Conservation (phyloP, 2,329 filamentous ascomycete genomes). For the Ilyonectria robusta region DNA sequence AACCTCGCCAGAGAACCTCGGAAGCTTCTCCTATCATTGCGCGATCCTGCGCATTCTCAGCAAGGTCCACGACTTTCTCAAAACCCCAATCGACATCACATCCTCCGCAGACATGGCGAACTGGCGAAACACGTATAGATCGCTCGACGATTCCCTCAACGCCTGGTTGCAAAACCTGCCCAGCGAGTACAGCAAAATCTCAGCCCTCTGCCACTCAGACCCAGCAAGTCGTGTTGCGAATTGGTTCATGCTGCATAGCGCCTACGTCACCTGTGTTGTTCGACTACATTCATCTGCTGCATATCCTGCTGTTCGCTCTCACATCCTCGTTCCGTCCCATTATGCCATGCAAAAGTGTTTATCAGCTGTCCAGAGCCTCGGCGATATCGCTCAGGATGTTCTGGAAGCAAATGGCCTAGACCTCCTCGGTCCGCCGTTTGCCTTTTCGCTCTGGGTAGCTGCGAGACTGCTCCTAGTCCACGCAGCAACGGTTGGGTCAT, state of each 20-base stretch:
- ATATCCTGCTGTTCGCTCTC: conserved; percentile 57
- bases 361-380: conserved; percentile 60
- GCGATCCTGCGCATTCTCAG: conserved; percentile 60
- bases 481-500: conserved; percentile 55
- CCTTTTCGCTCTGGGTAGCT: conserved; percentile 61
- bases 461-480: conserved; percentile 59
- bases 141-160: conserved; percentile 57
- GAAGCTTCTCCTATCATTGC: conserved; percentile 62
- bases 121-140: conserved; percentile 59
- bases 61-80: conserved; percentile 60
- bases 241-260: conserved; percentile 63
- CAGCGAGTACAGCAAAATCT: conserved; percentile 62
- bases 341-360: conserved; percentile 62
- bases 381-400: conserved; percentile 60
- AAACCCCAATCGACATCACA: conserved; percentile 56
- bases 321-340: conserved; percentile 59
- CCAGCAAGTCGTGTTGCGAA: conserved; percentile 62
- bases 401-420: conserved; percentile 60
- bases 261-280: conserved; percentile 60
- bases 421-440: conserved; percentile 59
- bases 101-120: conserved; percentile 55
- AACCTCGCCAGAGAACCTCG: conserved; percentile 59
- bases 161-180: conserved; percentile 59
- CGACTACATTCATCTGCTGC: conserved; percentile 61
- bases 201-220: conserved; percentile 60